phyloP scores from a whole-genome alignment of 345 rosid species.

The Eutrema yunnanense region DNA sequence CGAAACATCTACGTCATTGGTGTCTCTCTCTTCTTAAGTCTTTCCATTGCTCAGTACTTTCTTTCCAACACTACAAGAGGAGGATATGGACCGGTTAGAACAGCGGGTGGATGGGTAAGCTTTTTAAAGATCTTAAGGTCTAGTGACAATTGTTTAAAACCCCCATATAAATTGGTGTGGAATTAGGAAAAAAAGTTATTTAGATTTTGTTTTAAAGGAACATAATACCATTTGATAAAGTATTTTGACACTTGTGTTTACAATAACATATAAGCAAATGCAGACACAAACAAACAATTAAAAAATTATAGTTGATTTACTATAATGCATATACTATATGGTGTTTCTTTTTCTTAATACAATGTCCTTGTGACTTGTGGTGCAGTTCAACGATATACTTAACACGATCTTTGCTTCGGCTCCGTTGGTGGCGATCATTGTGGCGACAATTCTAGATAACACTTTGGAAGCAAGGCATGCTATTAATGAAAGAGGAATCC shows the following conservation, averaged over 20 bases:
- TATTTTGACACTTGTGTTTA: too few relatives aligned
- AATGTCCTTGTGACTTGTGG: background rate
- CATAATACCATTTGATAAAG: too few relatives aligned
- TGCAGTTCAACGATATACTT: slow-evolving; percentile 82
- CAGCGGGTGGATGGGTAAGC: slow-evolving; percentile 89
- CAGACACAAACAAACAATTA: too few relatives aligned
- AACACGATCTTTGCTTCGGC: slow-evolving; percentile 89
- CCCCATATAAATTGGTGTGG: background rate
- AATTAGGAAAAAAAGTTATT: too few relatives aligned
- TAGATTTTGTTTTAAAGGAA: too few relatives aligned
- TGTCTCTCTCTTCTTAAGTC: slow-evolving; percentile 71
- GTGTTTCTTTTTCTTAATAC: background rate
- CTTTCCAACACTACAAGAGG: slow-evolving; percentile 31
- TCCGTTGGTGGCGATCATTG: slow-evolving; percentile 63
- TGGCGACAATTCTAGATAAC: slow-evolving; percentile 72
- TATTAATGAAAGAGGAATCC: slow-evolving; percentile 54
- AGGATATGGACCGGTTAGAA: slow-evolving; percentile 79
- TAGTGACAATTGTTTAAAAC: background rate
- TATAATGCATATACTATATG: background rate
- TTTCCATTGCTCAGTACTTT: slow-evolving; percentile 85
- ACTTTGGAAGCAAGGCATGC: slow-evolving; percentile 49
- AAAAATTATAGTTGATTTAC: too few relatives aligned
- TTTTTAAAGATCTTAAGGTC: background rate
- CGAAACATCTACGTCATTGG: slow-evolving; percentile 88
- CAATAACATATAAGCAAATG: too few relatives aligned